phyloP scores from a whole-genome alignment of 345 rosid genomes.

The Aegle marmelos region DNA sequence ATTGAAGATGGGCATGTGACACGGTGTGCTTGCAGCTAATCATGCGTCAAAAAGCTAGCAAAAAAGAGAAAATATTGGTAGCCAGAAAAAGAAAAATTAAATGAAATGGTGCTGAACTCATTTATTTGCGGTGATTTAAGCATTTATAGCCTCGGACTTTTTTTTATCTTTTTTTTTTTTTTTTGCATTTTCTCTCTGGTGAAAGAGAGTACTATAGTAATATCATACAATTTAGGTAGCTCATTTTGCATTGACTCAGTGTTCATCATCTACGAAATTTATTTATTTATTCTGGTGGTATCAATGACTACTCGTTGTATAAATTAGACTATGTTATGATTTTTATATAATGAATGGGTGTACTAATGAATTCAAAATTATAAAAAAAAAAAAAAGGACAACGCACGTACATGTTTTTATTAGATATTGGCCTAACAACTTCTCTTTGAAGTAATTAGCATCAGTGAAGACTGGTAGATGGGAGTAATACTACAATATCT shows the following conservation, averaged over 20 bases:
- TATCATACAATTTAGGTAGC: no score
- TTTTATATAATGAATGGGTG: neutral
- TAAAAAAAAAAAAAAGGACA: neutral
- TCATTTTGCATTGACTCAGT: neutral
- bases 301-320: neutral
- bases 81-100: constrained; percentile 3
- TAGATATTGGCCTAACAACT: neutral
- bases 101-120: neutral
- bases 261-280: neutral
- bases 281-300: neutral
- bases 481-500: no score
- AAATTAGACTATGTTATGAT: neutral
- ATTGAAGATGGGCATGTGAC: constrained; percentile 10
- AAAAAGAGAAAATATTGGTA: neutral
- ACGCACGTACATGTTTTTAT: neutral
- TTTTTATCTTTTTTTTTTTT: neutral
- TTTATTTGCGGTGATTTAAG: constrained; percentile 3
- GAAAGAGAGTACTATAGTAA: neutral
- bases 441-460: neutral
- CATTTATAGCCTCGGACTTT: neutral
- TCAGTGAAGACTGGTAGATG: neutral
- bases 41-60: neutral
- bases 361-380: neutral
- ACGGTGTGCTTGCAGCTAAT: neutral
- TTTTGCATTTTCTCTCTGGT: neutral